A percentile compares a stretch with the other conserved stretches of the same genome.
phyloP scores from a whole-genome alignment of 1,284 basidiomycete species.

The Laetiporus sulphureus region DNA sequence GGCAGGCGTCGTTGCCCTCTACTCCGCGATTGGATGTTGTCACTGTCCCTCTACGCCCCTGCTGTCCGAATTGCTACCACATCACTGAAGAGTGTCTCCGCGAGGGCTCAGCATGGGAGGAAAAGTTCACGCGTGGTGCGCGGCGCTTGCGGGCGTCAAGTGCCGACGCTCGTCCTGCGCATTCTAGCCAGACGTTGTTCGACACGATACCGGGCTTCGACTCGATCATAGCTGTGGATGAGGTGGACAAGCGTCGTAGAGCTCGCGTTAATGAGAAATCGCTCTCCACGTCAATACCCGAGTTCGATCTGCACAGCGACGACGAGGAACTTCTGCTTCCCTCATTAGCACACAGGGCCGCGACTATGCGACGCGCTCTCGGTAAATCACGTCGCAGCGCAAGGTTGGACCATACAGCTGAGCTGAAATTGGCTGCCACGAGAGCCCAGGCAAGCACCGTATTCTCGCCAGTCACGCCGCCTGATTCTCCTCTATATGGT shows the following conservation, averaged over 20 bases:
- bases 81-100: constrained; percentile 41
- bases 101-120: constrained; percentile 46
- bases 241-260: constrained; percentile 45
- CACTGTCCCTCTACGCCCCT: constrained; percentile 52
- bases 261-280: not conserved
- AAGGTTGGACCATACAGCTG: not conserved
- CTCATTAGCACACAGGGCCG: not conserved
- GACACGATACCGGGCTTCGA: constrained; percentile 22
- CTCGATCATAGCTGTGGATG: constrained; percentile 47
- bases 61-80: constrained; percentile 46
- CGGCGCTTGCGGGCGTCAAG: constrained; percentile 49
- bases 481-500: not conserved
- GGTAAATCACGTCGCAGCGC: too few relatives aligned
- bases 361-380: too few relatives aligned
- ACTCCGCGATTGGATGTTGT: constrained; percentile 21
- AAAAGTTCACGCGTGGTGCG: constrained; percentile 55
- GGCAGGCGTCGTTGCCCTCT: constrained; percentile 19
- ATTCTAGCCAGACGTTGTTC: constrained; percentile 14
- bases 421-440: not conserved
- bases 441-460: not conserved
- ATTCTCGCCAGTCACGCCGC: not conserved
- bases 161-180: constrained; percentile 19
- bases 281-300: not conserved
- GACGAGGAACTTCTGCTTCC: not conserved
- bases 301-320: not conserved